Conservation (phyloP, 805 yeast species). For the Metschnikowia lochheadii region DNA sequence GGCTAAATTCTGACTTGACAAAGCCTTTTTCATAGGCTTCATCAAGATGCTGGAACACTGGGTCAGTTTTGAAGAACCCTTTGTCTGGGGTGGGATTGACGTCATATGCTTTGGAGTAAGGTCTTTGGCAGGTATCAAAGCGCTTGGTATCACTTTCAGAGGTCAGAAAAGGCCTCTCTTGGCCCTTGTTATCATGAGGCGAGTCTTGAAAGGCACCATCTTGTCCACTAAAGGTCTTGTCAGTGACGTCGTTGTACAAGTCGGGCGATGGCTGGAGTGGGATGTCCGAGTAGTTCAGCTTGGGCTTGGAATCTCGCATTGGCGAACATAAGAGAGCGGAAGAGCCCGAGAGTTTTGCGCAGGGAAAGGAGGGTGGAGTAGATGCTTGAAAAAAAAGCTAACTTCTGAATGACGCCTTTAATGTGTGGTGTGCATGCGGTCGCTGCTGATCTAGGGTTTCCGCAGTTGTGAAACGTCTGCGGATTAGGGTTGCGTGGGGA, state of each 20-base stretch:
- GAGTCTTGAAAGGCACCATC: not conserved
- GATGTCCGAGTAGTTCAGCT: not conserved
- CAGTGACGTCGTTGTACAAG: constrained; percentile 1
- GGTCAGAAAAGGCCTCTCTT: not conserved
- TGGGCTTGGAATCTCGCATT: constrained; percentile 4
- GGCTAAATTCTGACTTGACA: not conserved
- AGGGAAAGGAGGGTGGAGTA: not conserved
- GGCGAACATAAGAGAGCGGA: not conserved
- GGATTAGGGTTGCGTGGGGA: constrained; percentile 1
- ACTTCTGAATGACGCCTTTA: not conserved
- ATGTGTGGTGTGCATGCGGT: constrained; percentile 5
- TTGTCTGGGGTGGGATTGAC: not conserved
- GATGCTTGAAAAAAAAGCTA: not conserved
- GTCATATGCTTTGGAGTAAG: not conserved
- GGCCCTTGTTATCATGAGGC: not conserved
- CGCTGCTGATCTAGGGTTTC: constrained; percentile 3
- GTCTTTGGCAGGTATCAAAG: not conserved
- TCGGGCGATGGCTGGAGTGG: constrained; percentile 2
- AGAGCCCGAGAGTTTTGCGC: not conserved
- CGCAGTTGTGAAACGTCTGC: constrained; percentile 5
- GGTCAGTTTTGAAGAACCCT: not conserved
- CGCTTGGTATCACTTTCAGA: not conserved
- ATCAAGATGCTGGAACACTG: constrained; percentile 1
- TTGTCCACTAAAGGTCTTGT: not conserved
- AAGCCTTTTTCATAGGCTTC: not conserved